Evolutionary conservation across 2,329 filamentous ascomycete species (phyloP).

Genomic region (Thelonectria rubi): DNA sequence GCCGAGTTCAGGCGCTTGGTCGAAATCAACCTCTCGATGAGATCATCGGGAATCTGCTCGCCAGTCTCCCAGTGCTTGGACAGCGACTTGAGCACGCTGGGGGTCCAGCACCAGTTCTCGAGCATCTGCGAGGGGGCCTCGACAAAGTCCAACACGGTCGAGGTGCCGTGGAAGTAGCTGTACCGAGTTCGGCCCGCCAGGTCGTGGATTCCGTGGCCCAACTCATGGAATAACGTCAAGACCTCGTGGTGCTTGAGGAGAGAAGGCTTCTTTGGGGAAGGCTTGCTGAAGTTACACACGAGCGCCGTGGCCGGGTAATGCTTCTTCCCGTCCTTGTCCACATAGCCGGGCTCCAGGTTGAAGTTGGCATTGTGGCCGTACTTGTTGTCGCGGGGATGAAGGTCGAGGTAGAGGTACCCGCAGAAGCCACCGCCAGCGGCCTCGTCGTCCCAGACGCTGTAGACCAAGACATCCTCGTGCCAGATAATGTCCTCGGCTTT

Average conservation of each 20-base stretch:
- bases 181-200: conserved; percentile 70
- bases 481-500: conserved; percentile 78
- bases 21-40: conserved; percentile 77
- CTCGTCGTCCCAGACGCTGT: conserved; percentile 83
- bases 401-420: conserved; percentile 84
- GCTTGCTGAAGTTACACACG: conserved; percentile 88
- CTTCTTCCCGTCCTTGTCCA: conserved; percentile 72
- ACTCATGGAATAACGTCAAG: conserved; percentile 82
- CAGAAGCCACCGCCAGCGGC: conserved; percentile 76
- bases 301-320: conserved; percentile 81
- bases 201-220: conserved; percentile 77
- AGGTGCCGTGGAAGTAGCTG: conserved; percentile 73
- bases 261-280: conserved; percentile 77
- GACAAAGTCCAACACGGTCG: conserved; percentile 73
- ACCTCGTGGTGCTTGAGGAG: conserved; percentile 86
- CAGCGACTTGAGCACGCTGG: conserved; percentile 70
- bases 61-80: conserved; percentile 78
- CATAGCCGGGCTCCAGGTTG: conserved; percentile 77
- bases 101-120: conserved; percentile 80
- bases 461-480: conserved; percentile 85
- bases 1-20: conserved; percentile 86
- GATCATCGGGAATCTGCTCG: conserved; percentile 76
- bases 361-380: conserved; percentile 89
- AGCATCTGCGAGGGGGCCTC: conserved; percentile 79
- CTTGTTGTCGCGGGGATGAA: conserved; percentile 82